Base-by-base conservation (phyloP, 495 filamentous ascomycete genomes). In the Penicillium pancosmium region DNA sequence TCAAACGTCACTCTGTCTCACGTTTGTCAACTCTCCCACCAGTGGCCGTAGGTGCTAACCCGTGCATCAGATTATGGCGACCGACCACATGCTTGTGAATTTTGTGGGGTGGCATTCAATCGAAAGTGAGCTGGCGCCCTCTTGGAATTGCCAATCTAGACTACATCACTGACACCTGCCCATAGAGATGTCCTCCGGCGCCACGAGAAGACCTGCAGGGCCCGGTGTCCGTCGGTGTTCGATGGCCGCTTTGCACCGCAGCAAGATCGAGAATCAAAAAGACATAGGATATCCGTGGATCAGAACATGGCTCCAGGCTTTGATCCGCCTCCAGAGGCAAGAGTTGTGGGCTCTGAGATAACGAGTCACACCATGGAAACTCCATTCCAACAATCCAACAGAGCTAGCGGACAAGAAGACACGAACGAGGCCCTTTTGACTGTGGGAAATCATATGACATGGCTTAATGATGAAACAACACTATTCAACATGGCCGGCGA, bases 141-240 rank as follows among this genome's bases (percentile, higher is more conserved):
- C 4, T 38, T n/a, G 15, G 10, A 15, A 13, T n/a, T 5, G 12
- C 11, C 15, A 4, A 13, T 9, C 4, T 7, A 38, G 15, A 5
- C 9, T 13, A 3, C 12, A 38, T 38, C 15, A 13, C 44, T 43
- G 16, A 48, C 2, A n/a, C 2, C 9, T 11, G 34, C 9, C 23
- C 4, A 41, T 36, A 71, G 68, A 15, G 68, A 71, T 61, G 62
- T 62, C 13, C 57, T 67, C 16, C 65, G 57, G 12, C 63, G 68
- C 7, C 68, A 71, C 46, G 61, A 68, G 46, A 58, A 52, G 41
- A 68, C 66, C n/a, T 71, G 68, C 59, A 68, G 64, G 53, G 44
- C 48, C 21, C 62, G 60, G 33, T 48, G 46, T 27, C 23, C 46
- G 21, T 48, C 23, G 8, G 46, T 18, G 23, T 9, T 27, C 8